phyloP scores from a whole-genome alignment of 305 asterid genomes.

The Solanum hybrid region DNA sequence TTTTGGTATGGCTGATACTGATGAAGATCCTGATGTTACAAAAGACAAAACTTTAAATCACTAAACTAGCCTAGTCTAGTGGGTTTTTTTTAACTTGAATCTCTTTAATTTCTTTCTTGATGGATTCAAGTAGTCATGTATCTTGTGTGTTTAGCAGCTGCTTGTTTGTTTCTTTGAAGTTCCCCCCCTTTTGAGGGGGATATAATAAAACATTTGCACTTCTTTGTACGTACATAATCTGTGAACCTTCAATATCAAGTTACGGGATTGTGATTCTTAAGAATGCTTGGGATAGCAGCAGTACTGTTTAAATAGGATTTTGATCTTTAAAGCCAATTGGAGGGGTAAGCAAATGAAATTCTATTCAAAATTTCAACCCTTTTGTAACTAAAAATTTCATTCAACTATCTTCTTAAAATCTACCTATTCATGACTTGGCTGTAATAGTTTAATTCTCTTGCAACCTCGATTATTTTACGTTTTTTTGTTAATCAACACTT shows the following conservation, averaged over 20 bases:
- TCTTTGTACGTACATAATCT: neutral
- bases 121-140: neutral
- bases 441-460: neutral
- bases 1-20: constrained; percentile 53
- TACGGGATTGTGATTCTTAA: neutral
- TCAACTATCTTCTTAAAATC: neutral
- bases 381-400: neutral
- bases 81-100: neutral
- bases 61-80: neutral
- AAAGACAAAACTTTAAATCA: neutral
- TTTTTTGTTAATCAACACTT: neutral
- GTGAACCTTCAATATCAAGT: neutral
- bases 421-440: neutral
- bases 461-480: too few species aligned
- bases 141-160: neutral
- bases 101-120: neutral
- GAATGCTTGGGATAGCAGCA: neutral
- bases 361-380: neutral
- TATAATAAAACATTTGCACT: neutral
- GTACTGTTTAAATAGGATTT: neutral
- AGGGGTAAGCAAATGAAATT: neutral
- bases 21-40: constrained; percentile 13
- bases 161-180: neutral
- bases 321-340: neutral
- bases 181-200: neutral